Evolutionary conservation across 768 basidiomycete species (phyloP).

Genomic region (Goffeauzyma gilvescens): DNA sequence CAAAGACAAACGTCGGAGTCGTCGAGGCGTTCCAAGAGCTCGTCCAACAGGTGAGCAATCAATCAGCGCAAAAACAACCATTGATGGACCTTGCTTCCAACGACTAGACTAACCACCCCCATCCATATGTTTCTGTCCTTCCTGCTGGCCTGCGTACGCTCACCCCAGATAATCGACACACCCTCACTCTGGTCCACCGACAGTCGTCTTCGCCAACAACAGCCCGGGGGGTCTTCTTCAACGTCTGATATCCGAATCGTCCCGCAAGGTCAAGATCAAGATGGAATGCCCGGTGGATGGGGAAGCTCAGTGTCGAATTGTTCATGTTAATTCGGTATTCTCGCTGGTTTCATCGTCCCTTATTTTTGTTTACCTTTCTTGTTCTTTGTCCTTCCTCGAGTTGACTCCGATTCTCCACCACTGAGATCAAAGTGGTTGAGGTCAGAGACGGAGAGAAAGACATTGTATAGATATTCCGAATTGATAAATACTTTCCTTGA

Average conservation of each 20-base stretch:
- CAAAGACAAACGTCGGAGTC: conserved; percentile 75
- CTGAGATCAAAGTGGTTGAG: too few species aligned
- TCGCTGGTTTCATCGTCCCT: too few species aligned
- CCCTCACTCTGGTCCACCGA: conserved; percentile 49
- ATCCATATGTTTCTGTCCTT: neutral
- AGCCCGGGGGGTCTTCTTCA: neutral
- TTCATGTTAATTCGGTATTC: conserved; percentile 6
- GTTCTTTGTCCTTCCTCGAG: too few species aligned
- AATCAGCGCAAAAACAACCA: neutral
- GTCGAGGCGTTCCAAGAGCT: conserved; percentile 56
- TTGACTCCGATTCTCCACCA: too few species aligned
- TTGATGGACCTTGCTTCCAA: too few species aligned
- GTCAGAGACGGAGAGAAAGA: too few species aligned
- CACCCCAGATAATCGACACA: conserved; percentile 43
- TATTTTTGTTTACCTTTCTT: too few species aligned
- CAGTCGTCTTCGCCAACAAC: neutral
- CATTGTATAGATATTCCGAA: too few species aligned
- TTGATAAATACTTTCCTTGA: too few species aligned
- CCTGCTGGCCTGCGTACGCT: neutral
- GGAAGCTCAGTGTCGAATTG: conserved; percentile 1
- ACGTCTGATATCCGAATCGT: neutral
- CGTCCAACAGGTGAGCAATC: conserved; percentile 46
- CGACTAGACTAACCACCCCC: too few species aligned
- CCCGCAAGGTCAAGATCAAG: conserved; percentile 1
- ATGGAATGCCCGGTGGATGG: conserved; percentile 6